Base-by-base conservation (phyloP, 2,329 filamentous ascomycete species). In the Gremmenia infestans region DNA sequence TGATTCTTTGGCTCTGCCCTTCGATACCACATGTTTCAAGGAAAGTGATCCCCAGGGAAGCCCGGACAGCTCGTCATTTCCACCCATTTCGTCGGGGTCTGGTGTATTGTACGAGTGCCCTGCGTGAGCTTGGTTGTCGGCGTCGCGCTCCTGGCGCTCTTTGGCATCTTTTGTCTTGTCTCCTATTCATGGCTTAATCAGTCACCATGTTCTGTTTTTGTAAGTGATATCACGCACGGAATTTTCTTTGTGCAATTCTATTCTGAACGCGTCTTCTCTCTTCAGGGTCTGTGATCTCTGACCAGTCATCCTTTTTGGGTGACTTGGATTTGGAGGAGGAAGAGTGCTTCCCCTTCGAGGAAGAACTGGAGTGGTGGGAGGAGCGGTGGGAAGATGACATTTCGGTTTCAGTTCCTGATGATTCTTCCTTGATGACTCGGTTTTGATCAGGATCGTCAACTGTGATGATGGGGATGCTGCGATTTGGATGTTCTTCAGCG, bases 261-360 rank as follows among this genome's bases (percentile, higher is more conserved):
- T 91, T 91, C 69, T 91, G 88, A 50, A 91, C 87, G 58, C 86
- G 84, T 60, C 88, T 78, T 67, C 88, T 79, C 72, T 89, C 85
- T 58, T 84, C 83, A 0, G 86, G 85, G 63, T 91, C 86, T 6
- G 80, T 81, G 45, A 91, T 78, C 0, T 85, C 80, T 28, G 81
- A 77, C 88, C 88, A 91, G 72, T 89, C 82, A 60, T 87, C 79
- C 59, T 66, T 63, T 60, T 71, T 79, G 22, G 70, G 49, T 35
- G 65, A 66, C 61, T 72, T 73, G 5, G 74, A 69, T 60, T 75
- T 79, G n/a, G 64, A 67, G 9, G 62, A 62, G 5, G 61, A 62
- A 39, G 61, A 63, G 11, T 63, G 56, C 36, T 65, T 65, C 23
- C 57, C 58, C 8, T 63, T 65, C 8, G 62, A 60, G 32, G 60